A percentile compares a stretch with the other conserved stretches of the same genome.
Evolutionary conservation across 75 land plant genomes (phyloP).

Genomic region (Selaginella moellendorffii): DNA sequence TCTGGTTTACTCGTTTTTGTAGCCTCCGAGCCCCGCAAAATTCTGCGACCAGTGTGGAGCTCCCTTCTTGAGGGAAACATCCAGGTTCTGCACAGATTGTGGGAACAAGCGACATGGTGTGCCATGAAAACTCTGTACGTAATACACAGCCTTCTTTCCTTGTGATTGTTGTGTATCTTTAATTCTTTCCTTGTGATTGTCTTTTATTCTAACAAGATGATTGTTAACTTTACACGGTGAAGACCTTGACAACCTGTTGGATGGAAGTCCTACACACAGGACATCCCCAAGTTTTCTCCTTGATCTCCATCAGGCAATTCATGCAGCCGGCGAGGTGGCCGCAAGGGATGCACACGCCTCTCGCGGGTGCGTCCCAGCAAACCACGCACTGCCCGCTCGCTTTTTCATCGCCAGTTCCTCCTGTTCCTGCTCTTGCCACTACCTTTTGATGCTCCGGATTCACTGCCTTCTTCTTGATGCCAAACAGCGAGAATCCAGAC

Average conservation of each 20-base stretch:
- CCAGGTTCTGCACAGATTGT: constrained; percentile 96
- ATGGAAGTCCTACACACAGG: constrained; percentile 82
- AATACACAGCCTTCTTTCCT: too few relatives aligned
- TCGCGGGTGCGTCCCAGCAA: constrained; percentile 79
- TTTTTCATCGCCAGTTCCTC: neutral
- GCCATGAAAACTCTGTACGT: too few relatives aligned
- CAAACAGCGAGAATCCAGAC: neutral
- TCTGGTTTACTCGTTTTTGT: too few relatives aligned
- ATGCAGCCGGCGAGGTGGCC: constrained; percentile 97
- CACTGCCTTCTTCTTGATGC: neutral
- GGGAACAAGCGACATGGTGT: constrained; percentile 57
- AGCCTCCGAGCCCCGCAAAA: constrained; percentile 77
- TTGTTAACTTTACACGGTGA: too few relatives aligned
- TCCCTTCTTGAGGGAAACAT: constrained; percentile 75
- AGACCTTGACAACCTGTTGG: constrained; percentile 66
- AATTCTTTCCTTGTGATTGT: too few relatives aligned
- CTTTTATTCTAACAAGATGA: too few relatives aligned
- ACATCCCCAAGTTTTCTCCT: constrained; percentile 79
- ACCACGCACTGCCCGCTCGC: constrained; percentile 44
- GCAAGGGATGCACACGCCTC: constrained; percentile 87
- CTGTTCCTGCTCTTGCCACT: neutral
- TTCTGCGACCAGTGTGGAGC: constrained; percentile 96
- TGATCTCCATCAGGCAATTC: constrained; percentile 77
- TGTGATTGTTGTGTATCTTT: too few relatives aligned
- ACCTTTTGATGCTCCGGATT: too few relatives aligned